Percentiles rank a stretch among this genome's conserved stretches.
Evolutionary conservation across 495 filamentous ascomycete genomes (phyloP).

Genomic region (Xylaria grammica): DNA sequence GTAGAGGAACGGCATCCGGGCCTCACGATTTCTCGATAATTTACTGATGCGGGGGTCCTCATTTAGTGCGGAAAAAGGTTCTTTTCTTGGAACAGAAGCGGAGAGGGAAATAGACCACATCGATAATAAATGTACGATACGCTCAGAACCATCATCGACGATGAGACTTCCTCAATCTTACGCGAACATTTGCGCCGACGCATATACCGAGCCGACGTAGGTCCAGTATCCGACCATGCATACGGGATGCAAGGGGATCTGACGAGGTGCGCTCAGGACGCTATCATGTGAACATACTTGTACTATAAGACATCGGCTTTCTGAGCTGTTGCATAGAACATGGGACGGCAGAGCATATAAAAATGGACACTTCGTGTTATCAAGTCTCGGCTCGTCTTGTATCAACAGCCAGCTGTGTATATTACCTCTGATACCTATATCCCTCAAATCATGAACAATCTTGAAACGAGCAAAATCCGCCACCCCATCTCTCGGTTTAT

Average conservation of each 20-base stretch:
- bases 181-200: background rate
- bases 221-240: background rate
- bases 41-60: background rate
- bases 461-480: background rate
- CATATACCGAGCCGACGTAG: background rate
- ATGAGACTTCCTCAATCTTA: slow-evolving; percentile 4
- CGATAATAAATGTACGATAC: slow-evolving; percentile 20
- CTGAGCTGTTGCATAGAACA: background rate
- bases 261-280: background rate
- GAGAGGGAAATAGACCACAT: slow-evolving; percentile 39
- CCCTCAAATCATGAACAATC: background rate
- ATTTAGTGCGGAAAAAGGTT: slow-evolving; percentile 79
- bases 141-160: background rate
- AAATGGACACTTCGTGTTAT: background rate
- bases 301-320: slow-evolving; percentile 14
- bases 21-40: background rate
- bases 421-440: slow-evolving; percentile 4
- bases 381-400: background rate
- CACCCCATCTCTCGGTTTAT: background rate
- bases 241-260: too few species aligned
- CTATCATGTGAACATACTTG: slow-evolving; percentile 23
- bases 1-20: background rate
- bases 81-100: slow-evolving; percentile 91
- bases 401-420: slow-evolving; percentile 13
- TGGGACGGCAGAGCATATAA: slow-evolving; percentile 4